phyloP scores from a whole-genome alignment of 2,329 filamentous ascomycete genomes.

The Neurospora crassa region DNA sequence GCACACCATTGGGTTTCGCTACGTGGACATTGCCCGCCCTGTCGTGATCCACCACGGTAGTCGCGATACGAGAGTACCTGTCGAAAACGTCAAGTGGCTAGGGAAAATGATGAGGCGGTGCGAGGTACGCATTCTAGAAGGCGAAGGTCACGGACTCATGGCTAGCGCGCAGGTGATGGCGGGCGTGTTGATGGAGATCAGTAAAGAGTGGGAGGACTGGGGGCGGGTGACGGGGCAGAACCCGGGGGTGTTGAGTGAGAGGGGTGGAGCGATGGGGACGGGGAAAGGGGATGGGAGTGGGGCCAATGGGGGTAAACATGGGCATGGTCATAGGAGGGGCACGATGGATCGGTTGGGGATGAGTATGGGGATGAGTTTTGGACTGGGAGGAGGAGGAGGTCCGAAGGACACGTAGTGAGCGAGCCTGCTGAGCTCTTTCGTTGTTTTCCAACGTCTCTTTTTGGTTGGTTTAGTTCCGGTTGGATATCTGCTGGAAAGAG shows the following conservation, averaged over 20 bases:
- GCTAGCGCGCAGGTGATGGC: conserved; percentile 90
- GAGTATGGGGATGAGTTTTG: neutral
- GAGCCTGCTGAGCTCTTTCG: no score
- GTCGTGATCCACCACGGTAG: conserved; percentile 93
- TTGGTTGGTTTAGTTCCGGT: no score
- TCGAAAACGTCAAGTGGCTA: conserved; percentile 92
- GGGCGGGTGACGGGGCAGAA: conserved; percentile 44
- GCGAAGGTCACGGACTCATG: conserved; percentile 93
- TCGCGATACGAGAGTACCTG: conserved; percentile 81
- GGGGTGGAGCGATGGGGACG: neutral
- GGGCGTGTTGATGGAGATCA: conserved; percentile 87
- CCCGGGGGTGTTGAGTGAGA: neutral
- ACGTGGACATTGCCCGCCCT: conserved; percentile 86
- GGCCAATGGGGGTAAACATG: neutral
- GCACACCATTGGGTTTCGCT: conserved; percentile 89
- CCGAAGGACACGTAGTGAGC: neutral
- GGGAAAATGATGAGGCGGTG: conserved; percentile 89
- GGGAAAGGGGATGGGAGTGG: neutral
- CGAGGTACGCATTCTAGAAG: conserved; percentile 82
- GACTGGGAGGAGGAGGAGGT: neutral
- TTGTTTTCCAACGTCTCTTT: no score
- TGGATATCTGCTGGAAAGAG: no score
- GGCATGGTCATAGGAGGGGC: neutral
- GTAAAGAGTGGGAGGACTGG: conserved; percentile 89
- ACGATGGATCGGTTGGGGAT: neutral